Conservation (phyloP, 176 grass and related monocot species). For the Aechmea fasciata region DNA sequence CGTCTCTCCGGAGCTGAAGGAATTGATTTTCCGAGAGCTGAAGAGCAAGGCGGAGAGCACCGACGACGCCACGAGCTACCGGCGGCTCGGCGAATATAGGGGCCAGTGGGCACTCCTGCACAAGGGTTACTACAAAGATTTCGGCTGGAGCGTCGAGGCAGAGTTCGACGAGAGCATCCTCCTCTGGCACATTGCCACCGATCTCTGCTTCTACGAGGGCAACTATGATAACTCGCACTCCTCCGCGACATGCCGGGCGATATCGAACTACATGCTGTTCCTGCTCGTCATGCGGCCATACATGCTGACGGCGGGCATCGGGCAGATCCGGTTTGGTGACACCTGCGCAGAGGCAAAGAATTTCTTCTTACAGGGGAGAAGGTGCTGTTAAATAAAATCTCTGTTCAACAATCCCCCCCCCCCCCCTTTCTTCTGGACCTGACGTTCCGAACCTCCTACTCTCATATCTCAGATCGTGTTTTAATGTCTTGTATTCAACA, state of each 20-base stretch:
- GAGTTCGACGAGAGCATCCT: slow-evolving; percentile 19
- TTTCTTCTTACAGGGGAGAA: not conserved
- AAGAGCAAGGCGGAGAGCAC: slow-evolving; percentile 9
- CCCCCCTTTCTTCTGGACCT: no score
- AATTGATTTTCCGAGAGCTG: slow-evolving; percentile 24
- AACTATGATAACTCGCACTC: not conserved
- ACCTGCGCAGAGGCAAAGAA: slow-evolving; percentile 3
- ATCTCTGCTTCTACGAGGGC: slow-evolving; percentile 31
- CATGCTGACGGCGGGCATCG: slow-evolving; percentile 5
- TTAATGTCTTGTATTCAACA: not conserved
- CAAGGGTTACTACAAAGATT: not conserved
- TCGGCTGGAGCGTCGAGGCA: not conserved
- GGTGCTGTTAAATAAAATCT: no score
- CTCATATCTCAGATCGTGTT: not conserved
- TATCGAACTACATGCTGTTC: slow-evolving; percentile 12
- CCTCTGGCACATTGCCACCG: slow-evolving; percentile 31
- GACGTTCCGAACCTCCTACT: no score
- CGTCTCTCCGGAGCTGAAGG: slow-evolving; percentile 19
- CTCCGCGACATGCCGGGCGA: not conserved
- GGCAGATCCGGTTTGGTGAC: not conserved
- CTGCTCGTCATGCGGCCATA: slow-evolving; percentile 1
- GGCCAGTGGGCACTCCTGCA: not conserved
- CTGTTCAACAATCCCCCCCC: no score
- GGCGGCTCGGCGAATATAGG: not conserved
- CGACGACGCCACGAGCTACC: slow-evolving; percentile 2